Evolutionary conservation across 78 protist species (phyloP).

Genomic region (Planoprotostelium fungivorum): DNA sequence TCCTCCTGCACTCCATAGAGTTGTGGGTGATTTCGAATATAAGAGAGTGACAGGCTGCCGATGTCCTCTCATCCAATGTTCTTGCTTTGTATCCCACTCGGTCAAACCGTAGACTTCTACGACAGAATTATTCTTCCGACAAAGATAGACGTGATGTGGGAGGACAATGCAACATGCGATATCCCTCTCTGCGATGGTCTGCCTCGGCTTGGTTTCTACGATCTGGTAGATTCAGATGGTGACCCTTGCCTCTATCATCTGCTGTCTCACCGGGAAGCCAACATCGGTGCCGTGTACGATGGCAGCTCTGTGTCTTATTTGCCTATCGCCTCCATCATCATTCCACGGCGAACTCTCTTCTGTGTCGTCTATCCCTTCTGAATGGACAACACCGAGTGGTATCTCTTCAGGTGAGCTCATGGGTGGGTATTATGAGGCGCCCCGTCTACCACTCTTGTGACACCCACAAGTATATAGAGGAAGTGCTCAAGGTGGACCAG

Average conservation of each 20-base stretch:
- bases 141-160: background rate
- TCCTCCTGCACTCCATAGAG: background rate
- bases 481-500: no score
- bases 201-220: background rate
- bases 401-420: background rate
- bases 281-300: background rate
- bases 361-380: background rate
- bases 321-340: background rate
- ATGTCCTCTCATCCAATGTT: background rate
- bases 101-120: background rate
- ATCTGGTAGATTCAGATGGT: background rate
- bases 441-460: no score
- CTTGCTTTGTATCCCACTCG: background rate
- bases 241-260: background rate
- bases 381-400: background rate
- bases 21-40: background rate
- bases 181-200: background rate
- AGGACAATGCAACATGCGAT: background rate
- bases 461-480: no score
- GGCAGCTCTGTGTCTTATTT: background rate
- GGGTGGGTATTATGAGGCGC: no score
- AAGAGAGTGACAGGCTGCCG: background rate
- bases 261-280: background rate
- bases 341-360: background rate
- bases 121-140: background rate